A percentile compares a stretch with the other conserved stretches of the same genome.
These are phyloP conservation scores for Claviceps monticola DNA, from an alignment of 2,329 filamentous ascomycete genomes.

Conservation along the genomic window DNA sequence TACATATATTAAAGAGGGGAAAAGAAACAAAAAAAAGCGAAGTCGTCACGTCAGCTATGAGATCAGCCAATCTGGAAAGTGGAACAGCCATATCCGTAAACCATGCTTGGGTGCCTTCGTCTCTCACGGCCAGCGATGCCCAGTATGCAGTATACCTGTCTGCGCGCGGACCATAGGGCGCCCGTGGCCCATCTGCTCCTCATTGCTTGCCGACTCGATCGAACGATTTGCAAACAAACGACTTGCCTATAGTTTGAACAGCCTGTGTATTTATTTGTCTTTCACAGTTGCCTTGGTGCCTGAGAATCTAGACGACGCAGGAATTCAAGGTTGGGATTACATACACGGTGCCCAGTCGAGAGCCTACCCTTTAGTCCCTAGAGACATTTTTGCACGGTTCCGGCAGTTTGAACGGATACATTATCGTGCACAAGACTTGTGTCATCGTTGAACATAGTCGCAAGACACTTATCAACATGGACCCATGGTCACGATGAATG, in stretches of 20 bases:
- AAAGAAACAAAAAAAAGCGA: neutral
- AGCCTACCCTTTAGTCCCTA: too few relatives aligned
- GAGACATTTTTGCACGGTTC: too few relatives aligned
- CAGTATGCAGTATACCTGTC: slow-evolving; percentile 63
- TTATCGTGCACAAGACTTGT: too few relatives aligned
- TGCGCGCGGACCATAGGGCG: slow-evolving; percentile 63
- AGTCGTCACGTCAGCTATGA: slow-evolving; percentile 34
- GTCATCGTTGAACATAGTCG: too few relatives aligned
- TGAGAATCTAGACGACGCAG: slow-evolving; percentile 31
- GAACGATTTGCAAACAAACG: slow-evolving; percentile 41
- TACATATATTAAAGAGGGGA: neutral
- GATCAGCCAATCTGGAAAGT: slow-evolving; percentile 54
- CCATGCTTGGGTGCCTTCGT: slow-evolving; percentile 52
- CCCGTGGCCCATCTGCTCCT: slow-evolving; percentile 52
- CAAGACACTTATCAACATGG: too few relatives aligned
- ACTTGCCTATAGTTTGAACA: slow-evolving; percentile 40
- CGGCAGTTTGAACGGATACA: too few relatives aligned
- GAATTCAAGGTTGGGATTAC: neutral
- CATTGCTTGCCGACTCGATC: slow-evolving; percentile 56
- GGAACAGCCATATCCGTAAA: slow-evolving; percentile 73
- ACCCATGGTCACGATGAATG: too few relatives aligned
- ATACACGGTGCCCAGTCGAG: too few relatives aligned
- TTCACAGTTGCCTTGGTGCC: slow-evolving; percentile 50
- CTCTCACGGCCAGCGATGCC: slow-evolving; percentile 53
- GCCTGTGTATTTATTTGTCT: slow-evolving; percentile 41